Percentiles rank a stretch among this genome's conserved stretches.
Evolutionary conservation across 495 filamentous ascomycete genomes (phyloP).

Genomic region (Talaromyces thailandensis): DNA sequence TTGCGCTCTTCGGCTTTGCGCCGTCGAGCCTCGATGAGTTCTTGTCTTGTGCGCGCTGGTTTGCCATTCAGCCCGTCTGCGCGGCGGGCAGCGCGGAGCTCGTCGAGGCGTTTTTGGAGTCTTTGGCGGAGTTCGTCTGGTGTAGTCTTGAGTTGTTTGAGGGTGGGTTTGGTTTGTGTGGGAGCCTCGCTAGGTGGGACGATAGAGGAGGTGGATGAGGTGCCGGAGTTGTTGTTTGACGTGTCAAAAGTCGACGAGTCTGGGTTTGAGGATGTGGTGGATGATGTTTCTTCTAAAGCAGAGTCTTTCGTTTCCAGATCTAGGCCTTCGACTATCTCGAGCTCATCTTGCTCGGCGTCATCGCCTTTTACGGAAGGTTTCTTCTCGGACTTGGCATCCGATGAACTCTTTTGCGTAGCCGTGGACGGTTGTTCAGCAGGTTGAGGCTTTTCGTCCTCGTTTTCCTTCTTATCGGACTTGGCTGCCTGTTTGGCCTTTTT

Average conservation of each 20-base stretch:
- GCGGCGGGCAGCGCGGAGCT: constrained; percentile 70
- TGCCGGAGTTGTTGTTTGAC: constrained; percentile 48
- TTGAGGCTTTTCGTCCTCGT: constrained; percentile 22
- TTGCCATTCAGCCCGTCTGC: constrained; percentile 72
- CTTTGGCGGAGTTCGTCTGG: constrained; percentile 63
- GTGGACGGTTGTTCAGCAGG: background rate
- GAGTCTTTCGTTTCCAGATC: constrained; percentile 31
- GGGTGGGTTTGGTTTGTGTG: constrained; percentile 23
- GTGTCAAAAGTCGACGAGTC: constrained; percentile 59
- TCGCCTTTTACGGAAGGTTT: constrained; percentile 23
- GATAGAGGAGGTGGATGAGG: constrained; percentile 65
- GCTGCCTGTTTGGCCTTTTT: constrained; percentile 37
- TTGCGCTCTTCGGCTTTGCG: constrained; percentile 79
- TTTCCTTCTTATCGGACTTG: constrained; percentile 33
- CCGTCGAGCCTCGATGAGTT: constrained; percentile 80
- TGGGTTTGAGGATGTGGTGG: constrained; percentile 42
- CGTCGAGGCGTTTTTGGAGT: constrained; percentile 70
- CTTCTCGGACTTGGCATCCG: constrained; percentile 13
- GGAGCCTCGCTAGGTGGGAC: constrained; percentile 43
- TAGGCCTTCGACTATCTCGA: constrained; percentile 35
- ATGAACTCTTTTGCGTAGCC: constrained; percentile 7
- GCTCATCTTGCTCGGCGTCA: constrained; percentile 19
- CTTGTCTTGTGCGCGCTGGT: constrained; percentile 72
- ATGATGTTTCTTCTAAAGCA: constrained; percentile 30
- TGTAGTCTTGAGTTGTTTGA: constrained; percentile 43